Evolutionary conservation across 495 filamentous ascomycete genomes (phyloP).

Genomic region (Saxophila tyrrhenica): DNA sequence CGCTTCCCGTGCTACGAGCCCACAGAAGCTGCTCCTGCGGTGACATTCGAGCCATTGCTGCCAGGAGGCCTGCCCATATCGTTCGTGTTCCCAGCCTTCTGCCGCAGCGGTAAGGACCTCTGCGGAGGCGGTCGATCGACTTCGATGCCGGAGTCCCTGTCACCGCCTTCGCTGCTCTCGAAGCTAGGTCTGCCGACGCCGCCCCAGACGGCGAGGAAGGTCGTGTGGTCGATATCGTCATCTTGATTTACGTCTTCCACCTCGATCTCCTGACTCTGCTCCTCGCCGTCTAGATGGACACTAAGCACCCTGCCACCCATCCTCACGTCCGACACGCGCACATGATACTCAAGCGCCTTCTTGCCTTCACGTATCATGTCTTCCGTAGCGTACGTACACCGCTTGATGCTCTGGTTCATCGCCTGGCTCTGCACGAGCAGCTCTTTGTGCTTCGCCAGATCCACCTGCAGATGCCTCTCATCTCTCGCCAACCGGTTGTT

Average conservation of each 20-base stretch:
- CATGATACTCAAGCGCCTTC: constrained; percentile 71
- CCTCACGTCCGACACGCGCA: constrained; percentile 64
- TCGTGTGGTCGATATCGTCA: constrained; percentile 2
- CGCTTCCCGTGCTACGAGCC: background rate
- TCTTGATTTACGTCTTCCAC: constrained; percentile 4
- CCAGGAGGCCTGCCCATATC: background rate
- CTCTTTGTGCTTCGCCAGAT: constrained; percentile 80
- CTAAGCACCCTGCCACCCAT: constrained; percentile 69
- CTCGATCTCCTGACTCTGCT: constrained; percentile 6
- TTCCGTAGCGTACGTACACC: constrained; percentile 79
- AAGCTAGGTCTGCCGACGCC: constrained; percentile 4
- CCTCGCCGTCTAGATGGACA: constrained; percentile 43
- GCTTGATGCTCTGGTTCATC: constrained; percentile 84
- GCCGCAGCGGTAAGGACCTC: background rate
- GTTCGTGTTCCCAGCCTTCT: background rate
- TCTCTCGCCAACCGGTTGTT: constrained; percentile 40
- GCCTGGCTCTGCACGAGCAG: constrained; percentile 79
- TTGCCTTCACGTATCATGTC: constrained; percentile 78
- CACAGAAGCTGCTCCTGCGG: background rate
- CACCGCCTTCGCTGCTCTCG: constrained; percentile 12
- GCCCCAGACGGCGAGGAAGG: constrained; percentile 11
- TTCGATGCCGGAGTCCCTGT: constrained; percentile 19
- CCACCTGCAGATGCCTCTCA: constrained; percentile 64
- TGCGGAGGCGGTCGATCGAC: constrained; percentile 7
- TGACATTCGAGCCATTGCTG: too few relatives aligned